These are phyloP conservation scores for Heterobasidion parviporum DNA, from an alignment of 1,284 basidiomycete genomes.

Conservation along the genomic window DNA sequence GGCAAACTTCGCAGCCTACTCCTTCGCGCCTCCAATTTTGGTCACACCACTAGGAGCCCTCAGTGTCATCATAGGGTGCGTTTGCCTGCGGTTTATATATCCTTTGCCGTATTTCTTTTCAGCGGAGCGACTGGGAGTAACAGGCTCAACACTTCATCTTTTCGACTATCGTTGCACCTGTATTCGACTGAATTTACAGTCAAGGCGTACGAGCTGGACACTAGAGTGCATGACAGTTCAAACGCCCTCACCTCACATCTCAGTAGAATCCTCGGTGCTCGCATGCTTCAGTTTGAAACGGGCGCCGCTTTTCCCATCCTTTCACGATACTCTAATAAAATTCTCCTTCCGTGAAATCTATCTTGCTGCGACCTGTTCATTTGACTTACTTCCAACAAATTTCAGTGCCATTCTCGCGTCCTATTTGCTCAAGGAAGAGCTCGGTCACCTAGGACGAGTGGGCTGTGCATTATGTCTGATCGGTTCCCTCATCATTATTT, in stretches of 20 bases:
- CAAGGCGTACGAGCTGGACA: too few species aligned
- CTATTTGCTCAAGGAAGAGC: conserved; percentile 87
- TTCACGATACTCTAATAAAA: too few species aligned
- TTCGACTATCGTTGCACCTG: too few species aligned
- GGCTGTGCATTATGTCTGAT: conserved; percentile 90
- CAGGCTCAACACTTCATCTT: too few species aligned
- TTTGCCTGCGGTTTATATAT: conserved; percentile 5
- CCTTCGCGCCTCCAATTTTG: conserved; percentile 94
- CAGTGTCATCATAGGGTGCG: conserved; percentile 94
- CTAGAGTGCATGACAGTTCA: too few species aligned
- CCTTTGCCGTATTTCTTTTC: background rate
- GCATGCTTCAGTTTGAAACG: too few species aligned
- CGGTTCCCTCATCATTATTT: conserved; percentile 91
- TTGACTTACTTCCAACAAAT: background rate
- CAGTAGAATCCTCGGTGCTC: too few species aligned
- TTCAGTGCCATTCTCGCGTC: conserved; percentile 86
- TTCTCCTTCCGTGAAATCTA: too few species aligned
- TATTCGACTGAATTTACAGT: too few species aligned
- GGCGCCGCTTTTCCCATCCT: too few species aligned
- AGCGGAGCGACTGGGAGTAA: too few species aligned
- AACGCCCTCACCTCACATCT: too few species aligned
- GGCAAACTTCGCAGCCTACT: conserved; percentile 98
- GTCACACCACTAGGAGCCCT: conserved; percentile 95
- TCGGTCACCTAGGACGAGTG: conserved; percentile 88
- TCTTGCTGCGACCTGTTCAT: background rate